Evolutionary conservation across 179 eudicot species (phyloP).

Genomic region (Sideroxylon spinosum): DNA sequence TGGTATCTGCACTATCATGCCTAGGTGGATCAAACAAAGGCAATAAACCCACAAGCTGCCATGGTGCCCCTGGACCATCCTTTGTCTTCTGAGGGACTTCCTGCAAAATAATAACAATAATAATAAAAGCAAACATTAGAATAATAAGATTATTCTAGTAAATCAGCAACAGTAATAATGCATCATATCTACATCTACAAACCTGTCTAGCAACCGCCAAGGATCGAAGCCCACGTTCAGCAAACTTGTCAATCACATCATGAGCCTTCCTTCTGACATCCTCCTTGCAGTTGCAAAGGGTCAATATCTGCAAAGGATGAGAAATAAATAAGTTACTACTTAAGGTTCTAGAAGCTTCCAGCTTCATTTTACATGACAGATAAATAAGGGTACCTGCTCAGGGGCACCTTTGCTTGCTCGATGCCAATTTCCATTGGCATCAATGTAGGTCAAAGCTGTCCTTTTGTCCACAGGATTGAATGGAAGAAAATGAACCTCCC

Average conservation of each 20-base stretch:
- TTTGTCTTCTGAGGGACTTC: slow-evolving; percentile 72
- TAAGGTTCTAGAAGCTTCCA: neutral
- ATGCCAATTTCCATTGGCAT: slow-evolving; percentile 58
- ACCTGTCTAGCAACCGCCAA: slow-evolving; percentile 77
- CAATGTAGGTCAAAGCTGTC: slow-evolving; percentile 72
- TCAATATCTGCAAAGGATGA: slow-evolving; percentile 40
- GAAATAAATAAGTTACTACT: neutral
- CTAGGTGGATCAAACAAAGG: slow-evolving; percentile 87
- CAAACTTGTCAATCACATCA: slow-evolving; percentile 57
- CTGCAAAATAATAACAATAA: slow-evolving; percentile 23
- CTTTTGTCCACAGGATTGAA: slow-evolving; percentile 84
- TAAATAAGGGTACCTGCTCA: slow-evolving; percentile 47
- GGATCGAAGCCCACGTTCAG: slow-evolving; percentile 75
- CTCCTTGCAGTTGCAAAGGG: slow-evolving; percentile 60
- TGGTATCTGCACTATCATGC: slow-evolving; percentile 83
- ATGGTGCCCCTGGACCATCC: slow-evolving; percentile 65
- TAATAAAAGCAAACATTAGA: neutral
- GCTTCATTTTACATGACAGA: neutral
- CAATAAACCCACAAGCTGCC: slow-evolving; percentile 75
- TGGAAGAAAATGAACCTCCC: slow-evolving; percentile 75
- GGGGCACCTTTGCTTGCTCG: slow-evolving; percentile 84
- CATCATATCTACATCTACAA: neutral
- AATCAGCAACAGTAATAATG: neutral
- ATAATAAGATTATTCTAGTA: neutral
- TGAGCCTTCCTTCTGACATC: slow-evolving; percentile 63